A percentile compares a stretch with the other conserved stretches of the same genome.
These are phyloP conservation scores for Aspergillus arachidicola DNA, from an alignment of 2,329 filamentous ascomycete genomes.

Conservation along the genomic window DNA sequence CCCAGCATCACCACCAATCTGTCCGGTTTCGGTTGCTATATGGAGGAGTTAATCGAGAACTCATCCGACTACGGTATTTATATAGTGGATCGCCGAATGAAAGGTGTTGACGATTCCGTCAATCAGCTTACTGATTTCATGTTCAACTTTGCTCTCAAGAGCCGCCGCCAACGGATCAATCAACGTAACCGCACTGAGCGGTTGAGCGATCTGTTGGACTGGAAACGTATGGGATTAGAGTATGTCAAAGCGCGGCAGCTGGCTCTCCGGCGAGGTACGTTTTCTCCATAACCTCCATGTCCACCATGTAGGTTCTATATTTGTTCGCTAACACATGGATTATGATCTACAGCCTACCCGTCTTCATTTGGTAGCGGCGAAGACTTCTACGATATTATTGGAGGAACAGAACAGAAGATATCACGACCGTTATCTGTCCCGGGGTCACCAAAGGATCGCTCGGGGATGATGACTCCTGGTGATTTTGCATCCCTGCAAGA, in stretches of 20 bases:
- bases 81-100: conserved; percentile 92
- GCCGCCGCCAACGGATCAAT: conserved; percentile 95
- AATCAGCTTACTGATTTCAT: conserved; percentile 92
- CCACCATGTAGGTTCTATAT: not conserved
- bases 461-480: conserved; percentile 98
- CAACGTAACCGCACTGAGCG: conserved; percentile 96
- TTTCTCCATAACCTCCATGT: not conserved
- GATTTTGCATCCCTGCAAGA: conserved; percentile 97
- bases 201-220: conserved; percentile 91
- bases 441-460: conserved; percentile 84
- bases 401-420: conserved; percentile 91
- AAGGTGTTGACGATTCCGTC: conserved; percentile 95
- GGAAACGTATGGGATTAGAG: conserved; percentile 99
- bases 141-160: conserved; percentile 93
- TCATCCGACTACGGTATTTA: conserved; percentile 98
- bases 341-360: conserved; percentile 70
- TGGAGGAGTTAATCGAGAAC: conserved; percentile 99
- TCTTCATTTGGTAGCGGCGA: conserved; percentile 75
- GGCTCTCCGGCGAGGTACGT: conserved; percentile 71
- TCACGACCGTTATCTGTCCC: conserved; percentile 91
- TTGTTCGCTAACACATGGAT: conserved; percentile 17
- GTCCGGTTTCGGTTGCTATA: conserved; percentile 97
- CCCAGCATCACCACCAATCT: conserved; percentile 98
- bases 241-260: conserved; percentile 97
- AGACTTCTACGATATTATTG: conserved; percentile 86